Base-by-base conservation (phyloP, 306 rosid species). In the Prunus armeniaca region DNA sequence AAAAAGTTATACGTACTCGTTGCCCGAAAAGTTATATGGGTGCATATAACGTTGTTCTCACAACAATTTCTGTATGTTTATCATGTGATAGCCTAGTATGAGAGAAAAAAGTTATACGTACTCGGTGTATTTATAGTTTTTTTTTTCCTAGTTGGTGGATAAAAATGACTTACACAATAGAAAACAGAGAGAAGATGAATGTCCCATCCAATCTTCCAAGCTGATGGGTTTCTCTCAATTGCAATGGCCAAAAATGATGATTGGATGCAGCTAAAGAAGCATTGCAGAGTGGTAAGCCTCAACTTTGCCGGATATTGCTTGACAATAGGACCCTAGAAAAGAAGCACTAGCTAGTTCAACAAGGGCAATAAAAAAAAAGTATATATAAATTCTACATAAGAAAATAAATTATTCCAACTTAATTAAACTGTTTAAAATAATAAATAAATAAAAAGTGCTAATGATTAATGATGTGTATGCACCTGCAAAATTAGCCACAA, bases 171-270 rank as follows among this genome's bases (percentile, higher is more conserved):
- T 90, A 95, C 98, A 71, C 98, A 95, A 65, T 95, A 95, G 9
- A 88, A 89, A 60, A 95, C 93, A 3, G 98, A 87, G 57, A 95
- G 85, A 65, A 92, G 97, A 73, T 92, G 85, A 71, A 90, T 41
- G 76, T 95, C 92, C 98, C 97, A 95, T 73, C 95, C 96, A 80
- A 95, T 88, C 66, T 76, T 95, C 97, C 98, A 95, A 54, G 96
- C 93, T 25, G 90, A 79, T 46, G 89, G 96, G 15, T 80, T 71
- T 78, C 92, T 85, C 69, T 95, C 94, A 73, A 84, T 13, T 56
- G 84, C 86, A 71, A 88, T 67, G 62, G 97, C 94, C 80, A 82
- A 78, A 55, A 84, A 27, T 18, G 87, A 79, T 45, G 97, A 86
- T 24, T 88, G 96, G 51, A 85, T 77, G 82, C 85, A 85, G 85